Conservation (phyloP, 805 yeast species). For the Spathaspora boniae region DNA sequence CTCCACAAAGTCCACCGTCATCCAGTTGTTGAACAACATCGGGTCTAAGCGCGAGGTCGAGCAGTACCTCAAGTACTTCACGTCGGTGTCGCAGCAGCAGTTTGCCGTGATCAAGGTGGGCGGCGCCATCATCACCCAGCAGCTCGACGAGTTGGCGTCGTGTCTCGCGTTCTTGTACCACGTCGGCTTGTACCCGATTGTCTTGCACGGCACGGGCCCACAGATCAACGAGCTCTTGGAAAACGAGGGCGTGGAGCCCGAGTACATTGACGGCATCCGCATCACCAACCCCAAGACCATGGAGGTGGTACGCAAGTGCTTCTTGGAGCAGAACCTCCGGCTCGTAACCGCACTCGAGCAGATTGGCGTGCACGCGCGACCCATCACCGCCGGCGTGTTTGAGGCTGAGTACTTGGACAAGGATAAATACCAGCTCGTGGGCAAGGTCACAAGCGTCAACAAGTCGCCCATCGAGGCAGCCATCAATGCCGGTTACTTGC, state of each 20-base stretch:
- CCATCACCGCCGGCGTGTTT: conserved; percentile 97
- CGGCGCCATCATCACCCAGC: conserved; percentile 97
- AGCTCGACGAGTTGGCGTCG: conserved; percentile 87
- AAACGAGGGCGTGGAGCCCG: conserved; percentile 92
- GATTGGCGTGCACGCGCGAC: conserved; percentile 97
- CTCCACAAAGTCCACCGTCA: conserved; percentile 91
- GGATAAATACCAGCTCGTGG: conserved; percentile 89
- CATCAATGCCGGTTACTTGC: conserved; percentile 93
- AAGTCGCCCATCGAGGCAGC: conserved; percentile 87
- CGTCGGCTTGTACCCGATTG: conserved; percentile 95
- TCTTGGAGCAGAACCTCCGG: conserved; percentile 91
- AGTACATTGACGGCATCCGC: conserved; percentile 93
- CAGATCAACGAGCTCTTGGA: conserved; percentile 94
- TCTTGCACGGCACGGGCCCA: conserved; percentile 98
- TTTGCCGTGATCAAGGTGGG: conserved; percentile 99
- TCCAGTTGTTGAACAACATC: conserved; percentile 90
- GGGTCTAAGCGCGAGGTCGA: conserved; percentile 98
- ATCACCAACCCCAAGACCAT: conserved; percentile 92
- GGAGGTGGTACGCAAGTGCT: conserved; percentile 94
- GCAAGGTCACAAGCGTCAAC: conserved; percentile 81
- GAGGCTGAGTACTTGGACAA: conserved; percentile 88
- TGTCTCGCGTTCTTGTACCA: conserved; percentile 95
- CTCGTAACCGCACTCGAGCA: conserved; percentile 93
- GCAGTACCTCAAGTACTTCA: conserved; percentile 93
- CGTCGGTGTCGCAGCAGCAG: conserved; percentile 93